A percentile compares a stretch with the other conserved stretches of the same genome.
Evolutionary conservation across 371 early-diverging fungal genomes (phyloP).

Genomic region (Mortierella sp.): DNA sequence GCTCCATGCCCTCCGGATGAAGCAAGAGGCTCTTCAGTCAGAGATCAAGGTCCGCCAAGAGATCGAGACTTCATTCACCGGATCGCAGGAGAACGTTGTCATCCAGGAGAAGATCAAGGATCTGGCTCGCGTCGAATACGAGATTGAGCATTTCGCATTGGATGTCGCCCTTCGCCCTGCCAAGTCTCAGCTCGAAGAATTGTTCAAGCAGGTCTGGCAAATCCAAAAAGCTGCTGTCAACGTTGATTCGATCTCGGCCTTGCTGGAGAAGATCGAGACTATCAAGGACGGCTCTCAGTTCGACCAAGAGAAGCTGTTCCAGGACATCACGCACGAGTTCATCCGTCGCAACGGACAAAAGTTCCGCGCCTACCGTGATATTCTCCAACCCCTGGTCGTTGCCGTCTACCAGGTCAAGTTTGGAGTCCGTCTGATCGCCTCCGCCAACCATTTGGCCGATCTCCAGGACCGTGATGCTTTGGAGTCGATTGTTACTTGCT

Average conservation of each 20-base stretch:
- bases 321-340: conserved; percentile 79
- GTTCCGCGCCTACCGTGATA: conserved; percentile 78
- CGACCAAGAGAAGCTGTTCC: conserved; percentile 76
- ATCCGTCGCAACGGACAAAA: conserved; percentile 68
- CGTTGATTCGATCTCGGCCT: conserved; percentile 57
- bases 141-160: conserved; percentile 57
- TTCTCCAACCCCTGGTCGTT: conserved; percentile 80
- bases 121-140: conserved; percentile 59
- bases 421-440: conserved; percentile 76
- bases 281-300: conserved; percentile 52
- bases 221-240: conserved; percentile 77
- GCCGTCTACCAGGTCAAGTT: conserved; percentile 84
- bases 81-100: conserved; percentile 63
- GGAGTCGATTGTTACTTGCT: conserved; percentile 59
- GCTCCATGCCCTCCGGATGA: conserved; percentile 65
- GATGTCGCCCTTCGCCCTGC: conserved; percentile 78
- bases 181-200: conserved; percentile 76
- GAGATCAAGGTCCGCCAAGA: conserved; percentile 67
- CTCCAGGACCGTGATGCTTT: conserved; percentile 60
- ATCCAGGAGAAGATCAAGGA: conserved; percentile 59
- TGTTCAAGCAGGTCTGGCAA: conserved; percentile 83
- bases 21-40: conserved; percentile 60
- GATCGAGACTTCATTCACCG: conserved; percentile 72
- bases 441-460: conserved; percentile 45
- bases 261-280: conserved; percentile 63